Conservation (phyloP, 108 stramenopile species). For the Cyclotella baltica region DNA sequence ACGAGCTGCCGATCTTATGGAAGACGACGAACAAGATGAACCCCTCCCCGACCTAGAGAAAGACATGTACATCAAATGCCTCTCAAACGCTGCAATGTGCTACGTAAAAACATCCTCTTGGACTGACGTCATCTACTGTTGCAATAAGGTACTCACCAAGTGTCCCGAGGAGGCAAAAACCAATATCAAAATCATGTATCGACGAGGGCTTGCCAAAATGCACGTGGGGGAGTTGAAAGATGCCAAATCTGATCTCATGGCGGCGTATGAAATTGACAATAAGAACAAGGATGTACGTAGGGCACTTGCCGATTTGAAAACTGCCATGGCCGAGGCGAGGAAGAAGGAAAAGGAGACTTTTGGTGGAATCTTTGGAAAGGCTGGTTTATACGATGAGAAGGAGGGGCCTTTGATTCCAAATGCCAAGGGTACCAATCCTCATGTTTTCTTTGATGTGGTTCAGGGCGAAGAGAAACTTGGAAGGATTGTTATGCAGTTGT, state of each 20-base stretch:
- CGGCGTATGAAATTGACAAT: constrained; percentile 86
- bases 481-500: constrained; percentile 88
- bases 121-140: constrained; percentile 79
- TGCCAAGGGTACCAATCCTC: constrained; percentile 86
- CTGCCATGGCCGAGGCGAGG: constrained; percentile 66
- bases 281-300: constrained; percentile 92
- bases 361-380: constrained; percentile 92
- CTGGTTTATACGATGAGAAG: constrained; percentile 94
- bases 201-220: constrained; percentile 81
- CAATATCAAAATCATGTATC: constrained; percentile 93
- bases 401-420: constrained; percentile 76
- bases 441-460: constrained; percentile 93
- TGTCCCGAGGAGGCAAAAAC: constrained; percentile 64
- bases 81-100: constrained; percentile 94
- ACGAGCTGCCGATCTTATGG: constrained; percentile 78
- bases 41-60: constrained; percentile 77
- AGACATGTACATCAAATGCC: constrained; percentile 76
- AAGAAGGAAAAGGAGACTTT: constrained; percentile 91
- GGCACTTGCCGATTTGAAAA: constrained; percentile 83
- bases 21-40: constrained; percentile 79
- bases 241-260: constrained; percentile 92
- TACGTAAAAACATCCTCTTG: constrained; percentile 83
- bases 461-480: constrained; percentile 88
- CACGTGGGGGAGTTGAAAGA: constrained; percentile 89
- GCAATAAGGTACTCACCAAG: constrained; percentile 80